phyloP scores from a whole-genome alignment of 2,329 filamentous ascomycete species.

The Westerdykella aurantiaca region DNA sequence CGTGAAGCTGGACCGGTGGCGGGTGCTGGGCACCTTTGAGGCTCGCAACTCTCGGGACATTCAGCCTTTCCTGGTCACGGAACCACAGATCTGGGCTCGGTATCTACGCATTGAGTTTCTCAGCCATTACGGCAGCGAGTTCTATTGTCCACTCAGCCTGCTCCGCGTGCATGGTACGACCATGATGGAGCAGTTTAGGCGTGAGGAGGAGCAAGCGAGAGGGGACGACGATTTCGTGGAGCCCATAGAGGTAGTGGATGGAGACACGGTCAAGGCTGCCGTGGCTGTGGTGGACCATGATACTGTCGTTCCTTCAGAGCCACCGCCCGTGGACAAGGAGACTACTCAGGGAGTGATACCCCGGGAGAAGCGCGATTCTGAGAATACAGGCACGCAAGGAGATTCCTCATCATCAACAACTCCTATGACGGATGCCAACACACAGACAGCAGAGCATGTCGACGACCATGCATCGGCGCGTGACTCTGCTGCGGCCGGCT shows the following conservation, averaged over 20 bases:
- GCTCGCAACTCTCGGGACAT: conserved; percentile 89
- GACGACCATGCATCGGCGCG: not conserved
- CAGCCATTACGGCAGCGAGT: conserved; percentile 92
- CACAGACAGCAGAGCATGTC: not conserved
- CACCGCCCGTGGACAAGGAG: conserved; percentile 13
- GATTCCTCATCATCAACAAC: not conserved
- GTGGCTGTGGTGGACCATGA: conserved; percentile 24
- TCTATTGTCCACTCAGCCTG: conserved; percentile 88
- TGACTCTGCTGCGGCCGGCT: not conserved
- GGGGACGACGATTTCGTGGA: conserved; percentile 59
- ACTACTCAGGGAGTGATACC: conserved; percentile 7
- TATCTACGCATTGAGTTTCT: conserved; percentile 90
- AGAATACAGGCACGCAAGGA: not conserved
- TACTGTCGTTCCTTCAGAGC: conserved; percentile 14
- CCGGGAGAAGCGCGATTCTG: conserved; percentile 1
- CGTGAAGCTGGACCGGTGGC: conserved; percentile 88
- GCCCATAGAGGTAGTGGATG: conserved; percentile 44
- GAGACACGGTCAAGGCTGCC: conserved; percentile 34
- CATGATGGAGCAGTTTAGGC: conserved; percentile 90
- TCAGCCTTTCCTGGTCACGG: conserved; percentile 88
- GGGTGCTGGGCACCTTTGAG: conserved; percentile 78
- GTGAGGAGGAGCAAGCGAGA: conserved; percentile 65
- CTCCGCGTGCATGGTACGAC: conserved; percentile 87
- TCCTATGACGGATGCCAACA: no score
- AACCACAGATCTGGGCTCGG: conserved; percentile 91